phyloP scores from a whole-genome alignment of 257 asterid species.

The Euphrasia confusa region DNA sequence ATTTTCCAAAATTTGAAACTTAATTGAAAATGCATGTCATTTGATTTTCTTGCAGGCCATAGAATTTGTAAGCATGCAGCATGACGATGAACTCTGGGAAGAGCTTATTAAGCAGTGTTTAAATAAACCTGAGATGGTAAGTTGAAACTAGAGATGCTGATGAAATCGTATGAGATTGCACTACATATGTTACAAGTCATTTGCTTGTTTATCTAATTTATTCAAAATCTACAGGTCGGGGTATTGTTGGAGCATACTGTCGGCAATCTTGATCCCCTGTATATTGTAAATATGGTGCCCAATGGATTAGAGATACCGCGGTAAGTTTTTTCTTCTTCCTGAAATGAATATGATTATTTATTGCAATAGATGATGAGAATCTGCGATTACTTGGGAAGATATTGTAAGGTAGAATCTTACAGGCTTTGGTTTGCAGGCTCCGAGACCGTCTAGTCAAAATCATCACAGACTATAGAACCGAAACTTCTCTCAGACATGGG shows the following conservation, averaged over 20 bases:
- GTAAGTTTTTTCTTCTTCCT: slow-evolving; percentile 36
- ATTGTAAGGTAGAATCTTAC: neutral
- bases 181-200: slow-evolving; percentile 5
- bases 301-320: slow-evolving; percentile 95
- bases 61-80: slow-evolving; percentile 91
- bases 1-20: slow-evolving; percentile 22
- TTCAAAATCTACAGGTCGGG: slow-evolving; percentile 63
- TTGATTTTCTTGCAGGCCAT: slow-evolving; percentile 64
- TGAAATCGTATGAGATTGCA: slow-evolving; percentile 19
- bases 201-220: slow-evolving; percentile 15
- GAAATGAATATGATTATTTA: neutral
- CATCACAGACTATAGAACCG: slow-evolving; percentile 92
- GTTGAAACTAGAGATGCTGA: slow-evolving; percentile 16
- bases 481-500: slow-evolving; percentile 91
- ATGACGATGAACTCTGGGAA: slow-evolving; percentile 99
- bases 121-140: slow-evolving; percentile 96
- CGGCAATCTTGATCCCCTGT: slow-evolving; percentile 97
- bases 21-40: slow-evolving; percentile 21
- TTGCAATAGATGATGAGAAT: neutral
- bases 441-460: slow-evolving; percentile 94
- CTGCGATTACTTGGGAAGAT: neutral
- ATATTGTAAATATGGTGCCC: slow-evolving; percentile 86
- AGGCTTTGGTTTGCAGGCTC: slow-evolving; percentile 56
- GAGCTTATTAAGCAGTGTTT: slow-evolving; percentile 86
- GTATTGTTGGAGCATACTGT: slow-evolving; percentile 94